Evolutionary conservation across 164 flowering plant species (phyloP), one percentile per base, ranked within the genome.

Genomic region (Stephania japonica): DNA sequence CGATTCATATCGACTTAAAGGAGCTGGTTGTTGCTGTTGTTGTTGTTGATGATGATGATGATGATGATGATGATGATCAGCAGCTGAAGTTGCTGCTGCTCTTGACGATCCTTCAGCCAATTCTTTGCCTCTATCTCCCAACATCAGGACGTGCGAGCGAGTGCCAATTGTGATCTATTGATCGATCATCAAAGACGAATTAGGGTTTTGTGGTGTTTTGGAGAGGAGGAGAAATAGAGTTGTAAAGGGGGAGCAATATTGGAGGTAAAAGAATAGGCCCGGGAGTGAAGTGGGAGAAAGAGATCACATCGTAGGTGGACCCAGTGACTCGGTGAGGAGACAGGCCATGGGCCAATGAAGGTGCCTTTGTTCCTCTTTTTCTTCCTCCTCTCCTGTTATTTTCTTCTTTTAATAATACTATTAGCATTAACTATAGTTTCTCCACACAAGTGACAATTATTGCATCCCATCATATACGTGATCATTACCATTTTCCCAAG

Each of bases 311-410:
- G 41, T 3, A 59, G 23, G n/a, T 50, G 76, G 79, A 76, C 83
- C 83, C 82, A 73, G 27, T 79, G 79, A 76, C 83, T 81, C 82
- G 72, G 27, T 79, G 82, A 87, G 81, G 80, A 69, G 91, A 86
- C 89, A 82, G 74, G 64, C 24, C 27, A 83, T 85, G 89, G 89
- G 86, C 87, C 72, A 42, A 26, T 41, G 56, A 42, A 76, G 80
- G 76, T 84, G 90, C 85, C 83, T 84, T 83, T 80, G 72, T 81
- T 81, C 75, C 76, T 70, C 70, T 49, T 79, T 80, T 81, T 79
- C 81, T 76, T 72, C 77, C 2, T 42, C 75, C 76, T 56, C 66
- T 24, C 70, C 75, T 69, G 47, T 68, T 70, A 38, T 19, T 44
- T 67, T 47, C 68, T 73, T 21, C 64, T 62, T 74, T 67, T 47